Percentiles rank a stretch among this genome's conserved stretches.
phyloP scores from a whole-genome alignment of 75 land plant species.

The Adiantum capillusveneris region DNA sequence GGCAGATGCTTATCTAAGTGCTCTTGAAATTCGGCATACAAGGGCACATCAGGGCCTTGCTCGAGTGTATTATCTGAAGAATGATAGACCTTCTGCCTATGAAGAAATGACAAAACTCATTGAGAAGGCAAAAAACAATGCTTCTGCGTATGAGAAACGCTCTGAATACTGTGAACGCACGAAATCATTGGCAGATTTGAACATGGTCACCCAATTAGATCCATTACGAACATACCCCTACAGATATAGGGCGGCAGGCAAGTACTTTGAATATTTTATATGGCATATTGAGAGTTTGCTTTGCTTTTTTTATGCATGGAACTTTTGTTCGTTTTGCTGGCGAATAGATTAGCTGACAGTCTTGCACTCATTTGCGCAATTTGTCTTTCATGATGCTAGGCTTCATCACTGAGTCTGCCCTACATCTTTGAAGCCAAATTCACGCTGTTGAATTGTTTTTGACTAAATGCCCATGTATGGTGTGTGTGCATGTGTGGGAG shows the following conservation, averaged over 20 bases:
- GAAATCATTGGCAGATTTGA: conserved; percentile 66
- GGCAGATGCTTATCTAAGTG: conserved; percentile 88
- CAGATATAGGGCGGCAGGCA: conserved; percentile 97
- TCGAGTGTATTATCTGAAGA: conserved; percentile 74
- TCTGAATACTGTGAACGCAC: conserved; percentile 97
- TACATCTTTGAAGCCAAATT: too few species aligned
- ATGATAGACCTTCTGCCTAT: conserved; percentile 72
- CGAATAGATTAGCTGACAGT: too few species aligned
- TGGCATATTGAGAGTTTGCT: too few species aligned
- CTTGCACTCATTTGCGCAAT: too few species aligned
- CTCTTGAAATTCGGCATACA: conserved; percentile 92
- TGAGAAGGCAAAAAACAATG: conserved; percentile 85
- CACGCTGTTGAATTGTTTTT: too few species aligned
- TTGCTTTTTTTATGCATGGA: too few species aligned
- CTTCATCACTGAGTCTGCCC: too few species aligned
- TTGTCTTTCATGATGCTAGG: too few species aligned
- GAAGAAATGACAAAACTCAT: conserved; percentile 96
- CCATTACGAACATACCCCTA: conserved; percentile 95
- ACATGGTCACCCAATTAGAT: conserved; percentile 84
- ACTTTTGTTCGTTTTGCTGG: too few species aligned
- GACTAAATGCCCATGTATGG: too few species aligned
- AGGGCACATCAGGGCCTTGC: conserved; percentile 99
- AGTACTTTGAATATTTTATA: conserved; percentile 13
- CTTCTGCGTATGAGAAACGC: conserved; percentile 96
- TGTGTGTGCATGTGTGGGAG: too few species aligned